A percentile compares a stretch with the other conserved stretches of the same genome.
These are phyloP conservation scores for Sesbania bispinosa DNA, from an alignment of 306 rosid genomes.

Conservation along the genomic window DNA sequence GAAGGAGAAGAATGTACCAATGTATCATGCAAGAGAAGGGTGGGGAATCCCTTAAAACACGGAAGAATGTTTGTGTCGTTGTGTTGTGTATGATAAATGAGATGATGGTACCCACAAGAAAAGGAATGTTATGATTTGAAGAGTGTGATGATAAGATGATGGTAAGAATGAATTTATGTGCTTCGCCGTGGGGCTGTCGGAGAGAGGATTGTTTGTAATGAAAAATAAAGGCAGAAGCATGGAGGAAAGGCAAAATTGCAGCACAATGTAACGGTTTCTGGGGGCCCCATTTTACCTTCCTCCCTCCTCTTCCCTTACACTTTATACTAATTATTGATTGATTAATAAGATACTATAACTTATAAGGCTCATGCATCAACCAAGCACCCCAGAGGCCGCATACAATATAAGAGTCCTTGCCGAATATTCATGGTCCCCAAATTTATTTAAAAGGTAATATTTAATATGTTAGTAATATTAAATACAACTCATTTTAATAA, in stretches of 20 bases:
- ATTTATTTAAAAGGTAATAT: too few species aligned
- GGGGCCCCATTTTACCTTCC: constrained; percentile 8
- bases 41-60: constrained; percentile 23
- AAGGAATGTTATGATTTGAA: not conserved
- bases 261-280: constrained; percentile 17
- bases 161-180: not conserved
- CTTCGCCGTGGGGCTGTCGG: not conserved
- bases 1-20: constrained; percentile 8
- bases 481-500: too few species aligned
- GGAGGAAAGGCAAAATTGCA: constrained; percentile 26
- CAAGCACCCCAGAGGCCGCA: too few species aligned
- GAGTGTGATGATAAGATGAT: not conserved
- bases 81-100: not conserved
- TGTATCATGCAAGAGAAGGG: constrained; percentile 8
- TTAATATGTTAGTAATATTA: too few species aligned
- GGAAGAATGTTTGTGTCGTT: constrained; percentile 18
- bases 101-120: not conserved
- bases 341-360: too few species aligned
- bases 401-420: too few species aligned
- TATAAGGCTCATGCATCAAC: too few species aligned
- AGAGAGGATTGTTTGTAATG: constrained; percentile 9
- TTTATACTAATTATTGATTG: too few species aligned
- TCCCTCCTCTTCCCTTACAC: not conserved
- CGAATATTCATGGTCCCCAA: too few species aligned
- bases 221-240: too few species aligned